These are phyloP conservation scores for Rhexocercosporidium sp. DNA, from an alignment of 2,329 filamentous ascomycete genomes.

Conservation along the genomic window DNA sequence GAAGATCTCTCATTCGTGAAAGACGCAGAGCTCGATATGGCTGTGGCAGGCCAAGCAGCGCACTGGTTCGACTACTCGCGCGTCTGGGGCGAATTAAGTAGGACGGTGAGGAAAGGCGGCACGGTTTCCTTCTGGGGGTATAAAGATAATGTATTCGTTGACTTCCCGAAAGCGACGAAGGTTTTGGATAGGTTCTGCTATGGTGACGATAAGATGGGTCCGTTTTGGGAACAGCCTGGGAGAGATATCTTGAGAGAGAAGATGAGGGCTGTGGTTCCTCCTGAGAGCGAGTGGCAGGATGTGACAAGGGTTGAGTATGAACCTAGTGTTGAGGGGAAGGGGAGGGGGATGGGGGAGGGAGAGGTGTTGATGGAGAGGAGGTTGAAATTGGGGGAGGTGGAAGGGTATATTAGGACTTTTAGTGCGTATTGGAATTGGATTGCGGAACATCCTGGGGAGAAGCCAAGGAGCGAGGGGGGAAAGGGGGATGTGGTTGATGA, in stretches of 20 bases:
- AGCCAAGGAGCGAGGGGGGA: conserved; percentile 58
- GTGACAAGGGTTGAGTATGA: conserved; percentile 62
- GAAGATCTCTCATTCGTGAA: conserved; percentile 59
- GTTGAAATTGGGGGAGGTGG: conserved; percentile 61
- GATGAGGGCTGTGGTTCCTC: conserved; percentile 57
- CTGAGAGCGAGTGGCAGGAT: conserved; percentile 56
- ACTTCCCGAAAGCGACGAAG: conserved; percentile 55
- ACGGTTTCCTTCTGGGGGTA: conserved; percentile 71
- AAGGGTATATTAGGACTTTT: conserved; percentile 66
- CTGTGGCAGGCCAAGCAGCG: conserved; percentile 59
- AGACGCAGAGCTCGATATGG: conserved; percentile 56
- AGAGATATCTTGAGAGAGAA: conserved; percentile 58
- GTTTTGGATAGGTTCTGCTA: conserved; percentile 63
- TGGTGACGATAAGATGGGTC: conserved; percentile 58
- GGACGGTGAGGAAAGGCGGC: conserved; percentile 59
- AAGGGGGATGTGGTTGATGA: conserved; percentile 65
- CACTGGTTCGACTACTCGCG: conserved; percentile 69
- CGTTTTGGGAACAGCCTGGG: conserved; percentile 67
- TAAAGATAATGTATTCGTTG: conserved; percentile 65
- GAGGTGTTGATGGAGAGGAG: conserved; percentile 57
- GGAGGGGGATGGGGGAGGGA: conserved; percentile 46
- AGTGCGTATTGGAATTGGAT: conserved; percentile 64
- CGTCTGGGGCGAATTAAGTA: conserved; percentile 60
- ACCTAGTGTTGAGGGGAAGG: conserved; percentile 51
- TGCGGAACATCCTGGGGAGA: conserved; percentile 56